Conservation (phyloP, 139 green algal genomes). For the Desmodesmus armatus region DNA sequence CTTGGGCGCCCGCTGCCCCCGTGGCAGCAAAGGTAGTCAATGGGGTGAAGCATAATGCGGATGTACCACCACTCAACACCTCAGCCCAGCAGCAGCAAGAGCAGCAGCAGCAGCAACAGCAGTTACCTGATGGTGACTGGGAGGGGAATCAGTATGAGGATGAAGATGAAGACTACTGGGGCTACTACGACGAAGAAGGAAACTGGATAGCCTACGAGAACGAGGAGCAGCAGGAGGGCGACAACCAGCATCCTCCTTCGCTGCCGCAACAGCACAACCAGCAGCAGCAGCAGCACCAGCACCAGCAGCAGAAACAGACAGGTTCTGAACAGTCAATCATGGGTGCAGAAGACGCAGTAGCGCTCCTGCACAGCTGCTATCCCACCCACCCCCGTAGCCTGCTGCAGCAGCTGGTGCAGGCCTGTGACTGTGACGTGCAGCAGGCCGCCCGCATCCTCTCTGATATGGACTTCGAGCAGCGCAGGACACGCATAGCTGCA, state of each 20-base stretch:
- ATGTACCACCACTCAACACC: not conserved
- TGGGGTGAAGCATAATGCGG: too few relatives aligned
- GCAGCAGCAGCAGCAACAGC: not conserved
- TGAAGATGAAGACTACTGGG: not conserved
- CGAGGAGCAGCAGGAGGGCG: not conserved
- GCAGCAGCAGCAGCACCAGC: not conserved
- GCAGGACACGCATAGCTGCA: not conserved
- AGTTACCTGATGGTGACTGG: not conserved
- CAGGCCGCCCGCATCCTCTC: conserved; percentile 2
- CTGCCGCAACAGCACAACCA: not conserved
- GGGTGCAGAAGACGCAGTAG: not conserved
- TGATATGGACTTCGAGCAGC: not conserved
- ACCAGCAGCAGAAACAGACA: not conserved
- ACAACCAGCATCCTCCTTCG: not conserved
- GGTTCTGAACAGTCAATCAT: not conserved
- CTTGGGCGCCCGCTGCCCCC: too few relatives aligned
- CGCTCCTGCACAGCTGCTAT: conserved; percentile 7
- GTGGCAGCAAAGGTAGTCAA: too few relatives aligned
- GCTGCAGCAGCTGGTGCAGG: conserved; percentile 12
- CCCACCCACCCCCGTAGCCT: not conserved
- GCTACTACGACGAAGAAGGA: conserved; percentile 9
- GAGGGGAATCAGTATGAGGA: not conserved
- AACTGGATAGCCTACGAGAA: conserved; percentile 19
- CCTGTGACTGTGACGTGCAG: conserved; percentile 40
- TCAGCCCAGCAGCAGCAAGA: conserved; percentile 5